Evolutionary conservation across 108 stramenopile genomes (phyloP).

Genomic region (Hondaea fermentalgiana): DNA sequence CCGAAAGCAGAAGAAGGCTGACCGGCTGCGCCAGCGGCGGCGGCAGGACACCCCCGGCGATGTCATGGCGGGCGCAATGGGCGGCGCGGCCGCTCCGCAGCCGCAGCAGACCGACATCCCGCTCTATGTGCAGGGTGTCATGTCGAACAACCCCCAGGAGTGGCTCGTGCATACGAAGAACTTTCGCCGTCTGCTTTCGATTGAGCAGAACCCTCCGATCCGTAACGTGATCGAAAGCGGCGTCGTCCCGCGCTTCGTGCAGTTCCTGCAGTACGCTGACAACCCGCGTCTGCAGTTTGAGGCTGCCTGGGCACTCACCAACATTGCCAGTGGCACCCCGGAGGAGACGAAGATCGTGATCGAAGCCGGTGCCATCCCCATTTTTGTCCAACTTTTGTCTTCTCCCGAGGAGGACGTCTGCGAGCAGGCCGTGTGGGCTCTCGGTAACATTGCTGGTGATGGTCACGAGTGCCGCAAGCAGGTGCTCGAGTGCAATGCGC

Average conservation of each 20-base stretch:
- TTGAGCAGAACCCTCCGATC: slow-evolving; percentile 96
- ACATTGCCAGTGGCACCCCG: slow-evolving; percentile 93
- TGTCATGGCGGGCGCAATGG: slow-evolving; percentile 61
- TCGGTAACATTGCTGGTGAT: slow-evolving; percentile 98
- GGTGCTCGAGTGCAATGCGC: slow-evolving; percentile 78
- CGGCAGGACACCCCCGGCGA: slow-evolving; percentile 47
- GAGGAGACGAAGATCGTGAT: slow-evolving; percentile 95
- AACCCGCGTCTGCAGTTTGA: slow-evolving; percentile 95
- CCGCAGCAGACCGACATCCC: not conserved
- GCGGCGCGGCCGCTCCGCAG: slow-evolving; percentile 21
- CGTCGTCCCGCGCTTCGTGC: slow-evolving; percentile 89
- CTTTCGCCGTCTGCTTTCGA: slow-evolving; percentile 59
- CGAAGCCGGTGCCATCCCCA: slow-evolving; percentile 92
- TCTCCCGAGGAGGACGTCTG: slow-evolving; percentile 92
- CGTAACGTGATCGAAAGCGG: slow-evolving; percentile 90
- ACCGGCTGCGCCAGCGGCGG: slow-evolving; percentile 82
- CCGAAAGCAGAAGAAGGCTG: slow-evolving; percentile 92
- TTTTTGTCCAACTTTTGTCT: slow-evolving; percentile 76
- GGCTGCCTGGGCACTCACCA: slow-evolving; percentile 98
- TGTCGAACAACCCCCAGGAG: not conserved
- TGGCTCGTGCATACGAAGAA: not conserved
- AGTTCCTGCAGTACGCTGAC: slow-evolving; percentile 81
- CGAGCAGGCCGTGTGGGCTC: slow-evolving; percentile 96
- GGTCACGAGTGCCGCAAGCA: slow-evolving; percentile 87
- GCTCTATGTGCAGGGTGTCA: not conserved